Base-by-base conservation (phyloP, 139 green algal genomes). In the Raphidocelis subcapitata region DNA sequence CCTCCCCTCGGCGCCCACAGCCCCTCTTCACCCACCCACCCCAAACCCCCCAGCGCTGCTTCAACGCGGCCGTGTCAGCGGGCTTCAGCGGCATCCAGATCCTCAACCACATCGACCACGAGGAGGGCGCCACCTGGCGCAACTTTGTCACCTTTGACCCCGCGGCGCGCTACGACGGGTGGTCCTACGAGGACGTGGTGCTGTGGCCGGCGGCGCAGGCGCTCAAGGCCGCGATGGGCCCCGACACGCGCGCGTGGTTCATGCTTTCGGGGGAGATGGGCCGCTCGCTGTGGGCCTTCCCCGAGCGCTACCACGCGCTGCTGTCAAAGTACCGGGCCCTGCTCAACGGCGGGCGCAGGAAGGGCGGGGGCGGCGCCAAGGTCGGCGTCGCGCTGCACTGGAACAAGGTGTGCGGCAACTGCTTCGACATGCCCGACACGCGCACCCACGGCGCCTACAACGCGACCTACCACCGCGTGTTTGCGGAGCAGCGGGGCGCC, bases 401-500 rank as follows among this genome's bases (percentile, higher is more conserved):
- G 72, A 73, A 78, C 72, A 78, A 78, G 55, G 72, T 78, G 36
- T 78, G 72, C 29, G 72, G 72, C 18, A 32, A 73, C 52, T 78
- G 72, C 72, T 78, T 78, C 62, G 31, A 37, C 52, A 67, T 72
- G 54, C 72, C 72, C 0, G 36, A 72, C 32, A 35, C 36, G 0
- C 16, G 12, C 2, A 72, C 26, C 16, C 61, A 63, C 1, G 28
- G 62, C 37, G 35, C 37, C 23, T 78, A 78, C 62, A 78, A 78
- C 41, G 51, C 62, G 8, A 73, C 52, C 21, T 78, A 73, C 41
- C 24, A 10, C 8, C 35, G 65, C 56, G 33, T 62, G 2, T 71
- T 65, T 18, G 26, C 8, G 15, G 62, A 64, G 24, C 47, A 65
- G 28, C 28, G n/a, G 4, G 15, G 57, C 3, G 46, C 31, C 16